These are phyloP conservation scores for Rhizopogon vinicolor DNA, from an alignment of 768 basidiomycete species.

Conservation along the genomic window DNA sequence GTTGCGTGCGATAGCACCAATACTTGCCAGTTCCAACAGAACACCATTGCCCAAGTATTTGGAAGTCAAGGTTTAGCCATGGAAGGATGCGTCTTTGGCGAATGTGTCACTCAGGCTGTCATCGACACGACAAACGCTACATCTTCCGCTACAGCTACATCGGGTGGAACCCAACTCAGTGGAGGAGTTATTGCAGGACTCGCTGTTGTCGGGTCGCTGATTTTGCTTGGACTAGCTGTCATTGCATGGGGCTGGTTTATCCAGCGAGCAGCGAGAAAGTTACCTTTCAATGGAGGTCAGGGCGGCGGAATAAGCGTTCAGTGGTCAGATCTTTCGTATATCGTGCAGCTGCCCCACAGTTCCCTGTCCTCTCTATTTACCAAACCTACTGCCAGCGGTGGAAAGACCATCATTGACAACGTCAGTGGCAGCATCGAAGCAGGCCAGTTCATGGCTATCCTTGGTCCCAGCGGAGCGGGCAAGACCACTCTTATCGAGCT, in stretches of 20 bases:
- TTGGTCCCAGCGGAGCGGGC: conserved; percentile 91
- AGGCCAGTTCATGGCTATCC: conserved; percentile 86
- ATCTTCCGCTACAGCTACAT: conserved; percentile 21
- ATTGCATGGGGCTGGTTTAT: conserved; percentile 56
- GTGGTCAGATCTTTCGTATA: conserved; percentile 69
- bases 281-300: conserved; percentile 31
- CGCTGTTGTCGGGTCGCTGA: conserved; percentile 71
- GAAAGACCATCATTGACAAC: conserved; percentile 63
- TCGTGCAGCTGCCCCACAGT: conserved; percentile 34
- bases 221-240: conserved; percentile 52
- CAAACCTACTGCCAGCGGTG: conserved; percentile 11
- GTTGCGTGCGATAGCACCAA: conserved; percentile 63
- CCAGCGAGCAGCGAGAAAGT: conserved; percentile 59
- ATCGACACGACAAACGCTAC: conserved; percentile 53
- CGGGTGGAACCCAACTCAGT: conserved; percentile 45
- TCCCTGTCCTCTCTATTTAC: background rate
- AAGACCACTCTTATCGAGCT: conserved; percentile 92
- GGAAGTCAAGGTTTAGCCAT: conserved; percentile 70
- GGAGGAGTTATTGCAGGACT: conserved; percentile 90
- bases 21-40: conserved; percentile 76
- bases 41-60: conserved; percentile 61
- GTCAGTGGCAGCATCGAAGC: conserved; percentile 68
- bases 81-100: conserved; percentile 76
- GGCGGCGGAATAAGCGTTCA: conserved; percentile 56
- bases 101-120: conserved; percentile 80